Percentiles rank a stretch among this genome's conserved stretches.
Evolutionary conservation across 2,329 filamentous ascomycete species (phyloP).

Genomic region (Scytalidium lignicola): DNA sequence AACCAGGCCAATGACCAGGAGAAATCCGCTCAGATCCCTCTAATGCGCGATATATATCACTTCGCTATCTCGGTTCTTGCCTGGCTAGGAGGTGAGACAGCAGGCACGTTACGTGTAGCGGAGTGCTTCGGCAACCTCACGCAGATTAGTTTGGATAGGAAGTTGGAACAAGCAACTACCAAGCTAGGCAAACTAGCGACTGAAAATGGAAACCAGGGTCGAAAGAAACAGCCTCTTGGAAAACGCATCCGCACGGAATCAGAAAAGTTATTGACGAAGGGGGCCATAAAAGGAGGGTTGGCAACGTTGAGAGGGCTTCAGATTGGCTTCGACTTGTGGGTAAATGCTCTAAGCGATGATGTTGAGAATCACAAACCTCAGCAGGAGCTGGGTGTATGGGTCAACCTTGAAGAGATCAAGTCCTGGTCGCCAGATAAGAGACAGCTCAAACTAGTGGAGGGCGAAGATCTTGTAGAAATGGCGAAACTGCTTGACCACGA

Average conservation of each 20-base stretch:
- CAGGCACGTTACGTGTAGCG: neutral
- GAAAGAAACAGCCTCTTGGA: neutral
- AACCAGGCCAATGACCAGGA: conserved; percentile 9
- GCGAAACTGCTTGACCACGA: neutral
- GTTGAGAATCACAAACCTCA: neutral
- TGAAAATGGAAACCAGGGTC: neutral
- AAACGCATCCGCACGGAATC: neutral
- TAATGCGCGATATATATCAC: conserved; percentile 12
- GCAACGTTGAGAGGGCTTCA: neutral
- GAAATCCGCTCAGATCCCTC: conserved; percentile 6
- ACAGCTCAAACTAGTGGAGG: neutral
- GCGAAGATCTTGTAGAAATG: neutral
- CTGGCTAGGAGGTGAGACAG: conserved; percentile 1
- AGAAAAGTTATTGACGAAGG: neutral
- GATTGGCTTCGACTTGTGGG: neutral
- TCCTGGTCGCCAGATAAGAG: neutral
- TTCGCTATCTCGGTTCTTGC: conserved; percentile 6
- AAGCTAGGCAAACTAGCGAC: neutral
- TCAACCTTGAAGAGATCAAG: neutral
- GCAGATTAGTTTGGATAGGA: neutral
- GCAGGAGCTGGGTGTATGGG: neutral
- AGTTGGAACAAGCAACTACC: neutral
- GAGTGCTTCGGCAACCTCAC: neutral
- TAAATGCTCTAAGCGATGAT: neutral
- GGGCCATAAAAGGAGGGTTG: neutral